Evolutionary conservation across 2,329 filamentous ascomycete species (phyloP).

Genomic region (Pseudogymnoascus sp.): DNA sequence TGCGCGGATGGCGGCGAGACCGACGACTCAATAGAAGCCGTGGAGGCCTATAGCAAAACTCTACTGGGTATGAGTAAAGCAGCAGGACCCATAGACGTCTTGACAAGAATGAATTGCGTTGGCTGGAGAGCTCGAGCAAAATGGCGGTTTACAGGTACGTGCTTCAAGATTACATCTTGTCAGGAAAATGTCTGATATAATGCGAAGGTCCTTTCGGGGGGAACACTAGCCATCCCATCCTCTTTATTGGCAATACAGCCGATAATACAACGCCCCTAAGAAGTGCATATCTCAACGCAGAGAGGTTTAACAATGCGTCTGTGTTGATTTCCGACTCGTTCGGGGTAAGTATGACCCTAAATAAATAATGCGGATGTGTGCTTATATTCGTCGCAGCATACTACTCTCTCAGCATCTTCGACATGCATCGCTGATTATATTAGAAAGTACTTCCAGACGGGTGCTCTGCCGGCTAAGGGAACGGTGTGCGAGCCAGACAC

Average conservation of each 20-base stretch:
- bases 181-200: not conserved
- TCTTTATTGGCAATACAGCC: constrained; percentile 32
- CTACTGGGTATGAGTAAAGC: constrained; percentile 32
- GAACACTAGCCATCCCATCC: constrained; percentile 30
- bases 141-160: constrained; percentile 22
- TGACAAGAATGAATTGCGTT: constrained; percentile 31
- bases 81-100: constrained; percentile 38
- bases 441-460: constrained; percentile 34
- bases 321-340: constrained; percentile 44
- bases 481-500: constrained; percentile 41
- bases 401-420: constrained; percentile 31
- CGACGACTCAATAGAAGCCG: constrained; percentile 20
- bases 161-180: not conserved
- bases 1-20: constrained; percentile 24
- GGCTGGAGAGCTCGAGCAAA: constrained; percentile 29
- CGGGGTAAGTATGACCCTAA: constrained; percentile 34
- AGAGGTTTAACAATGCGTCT: constrained; percentile 37
- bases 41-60: constrained; percentile 20
- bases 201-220: constrained; percentile 27
- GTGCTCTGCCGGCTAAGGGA: constrained; percentile 35
- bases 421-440: constrained; percentile 30
- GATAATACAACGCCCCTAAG: constrained; percentile 31
- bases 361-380: not conserved
- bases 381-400: constrained; percentile 36
- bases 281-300: constrained; percentile 27